Evolutionary conservation across 2,329 filamentous ascomycete genomes (phyloP).

Genomic region (Ramularia endophylla): DNA sequence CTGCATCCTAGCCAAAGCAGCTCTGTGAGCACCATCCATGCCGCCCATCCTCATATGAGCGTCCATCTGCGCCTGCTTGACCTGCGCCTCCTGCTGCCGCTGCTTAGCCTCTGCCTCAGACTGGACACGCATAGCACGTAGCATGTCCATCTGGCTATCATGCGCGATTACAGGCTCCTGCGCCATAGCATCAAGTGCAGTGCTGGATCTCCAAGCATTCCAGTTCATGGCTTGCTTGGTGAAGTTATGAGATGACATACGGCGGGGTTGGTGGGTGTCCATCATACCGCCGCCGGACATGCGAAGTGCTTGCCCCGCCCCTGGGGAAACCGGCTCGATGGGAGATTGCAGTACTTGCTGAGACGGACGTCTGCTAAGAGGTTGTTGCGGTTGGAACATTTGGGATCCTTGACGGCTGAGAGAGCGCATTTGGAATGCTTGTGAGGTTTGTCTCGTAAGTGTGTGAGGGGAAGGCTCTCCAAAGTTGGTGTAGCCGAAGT

Average conservation of each 20-base stretch:
- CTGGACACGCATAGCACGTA: constrained; percentile 55
- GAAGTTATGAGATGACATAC: constrained; percentile 40
- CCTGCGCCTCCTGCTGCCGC: constrained; percentile 52
- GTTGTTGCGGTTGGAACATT: constrained; percentile 1
- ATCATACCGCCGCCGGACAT: constrained; percentile 20
- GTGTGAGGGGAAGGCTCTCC: background rate
- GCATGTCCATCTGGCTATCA: constrained; percentile 40
- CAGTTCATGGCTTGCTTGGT: constrained; percentile 38
- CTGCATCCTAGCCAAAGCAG: constrained; percentile 77
- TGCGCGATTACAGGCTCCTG: constrained; percentile 16
- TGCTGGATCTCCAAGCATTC: constrained; percentile 44
- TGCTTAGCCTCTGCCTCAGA: constrained; percentile 53
- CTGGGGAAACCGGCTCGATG: background rate
- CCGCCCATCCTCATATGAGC: constrained; percentile 70
- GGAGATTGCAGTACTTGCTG: background rate
- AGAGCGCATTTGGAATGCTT: background rate
- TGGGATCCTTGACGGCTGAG: no score
- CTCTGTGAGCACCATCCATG: constrained; percentile 69
- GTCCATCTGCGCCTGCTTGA: constrained; percentile 60
- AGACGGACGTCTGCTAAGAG: constrained; percentile 1
- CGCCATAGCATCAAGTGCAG: constrained; percentile 37
- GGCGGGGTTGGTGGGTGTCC: constrained; percentile 52
- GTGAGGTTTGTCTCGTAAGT: background rate
- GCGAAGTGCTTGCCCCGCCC: constrained; percentile 21
- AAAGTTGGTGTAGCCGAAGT: no score